Evolutionary conservation across 208 protist species (phyloP).

Genomic region (Wallacemonas collosoma): DNA sequence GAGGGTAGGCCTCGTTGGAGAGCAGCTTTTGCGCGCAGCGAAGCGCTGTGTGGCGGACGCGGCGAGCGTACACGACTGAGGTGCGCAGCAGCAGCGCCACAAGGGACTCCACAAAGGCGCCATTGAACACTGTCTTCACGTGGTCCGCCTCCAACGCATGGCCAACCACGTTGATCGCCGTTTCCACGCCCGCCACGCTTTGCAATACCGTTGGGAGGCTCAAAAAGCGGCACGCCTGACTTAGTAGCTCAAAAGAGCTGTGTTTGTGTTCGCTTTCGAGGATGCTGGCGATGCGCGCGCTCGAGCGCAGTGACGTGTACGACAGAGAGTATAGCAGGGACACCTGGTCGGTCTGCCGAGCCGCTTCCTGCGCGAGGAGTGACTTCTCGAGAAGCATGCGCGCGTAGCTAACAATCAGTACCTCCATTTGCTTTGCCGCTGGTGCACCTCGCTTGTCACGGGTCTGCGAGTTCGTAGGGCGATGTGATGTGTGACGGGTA

Average conservation of each 20-base stretch:
- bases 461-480: not conserved
- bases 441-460: conserved; percentile 17
- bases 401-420: conserved; percentile 77
- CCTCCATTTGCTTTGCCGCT: conserved; percentile 66
- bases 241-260: conserved; percentile 43
- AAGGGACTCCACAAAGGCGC: conserved; percentile 57
- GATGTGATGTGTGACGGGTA: conserved; percentile 25
- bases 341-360: conserved; percentile 34
- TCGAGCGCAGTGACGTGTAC: conserved; percentile 60
- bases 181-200: conserved; percentile 34
- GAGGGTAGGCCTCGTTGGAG: conserved; percentile 38
- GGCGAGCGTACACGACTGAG: conserved; percentile 60
- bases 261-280: conserved; percentile 45
- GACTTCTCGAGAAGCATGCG: conserved; percentile 72
- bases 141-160: conserved; percentile 39
- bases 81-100: conserved; percentile 64
- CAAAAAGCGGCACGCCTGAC: conserved; percentile 55
- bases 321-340: conserved; percentile 58
- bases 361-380: conserved; percentile 53
- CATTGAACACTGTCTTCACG: conserved; percentile 38
- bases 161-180: conserved; percentile 51
- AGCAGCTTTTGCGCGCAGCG: conserved; percentile 74
- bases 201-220: conserved; percentile 45
- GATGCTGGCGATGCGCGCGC: conserved; percentile 33
- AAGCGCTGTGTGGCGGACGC: conserved; percentile 74